phyloP scores from a whole-genome alignment of 2,329 filamentous ascomycete genomes.

The Diaporthe australafricana region DNA sequence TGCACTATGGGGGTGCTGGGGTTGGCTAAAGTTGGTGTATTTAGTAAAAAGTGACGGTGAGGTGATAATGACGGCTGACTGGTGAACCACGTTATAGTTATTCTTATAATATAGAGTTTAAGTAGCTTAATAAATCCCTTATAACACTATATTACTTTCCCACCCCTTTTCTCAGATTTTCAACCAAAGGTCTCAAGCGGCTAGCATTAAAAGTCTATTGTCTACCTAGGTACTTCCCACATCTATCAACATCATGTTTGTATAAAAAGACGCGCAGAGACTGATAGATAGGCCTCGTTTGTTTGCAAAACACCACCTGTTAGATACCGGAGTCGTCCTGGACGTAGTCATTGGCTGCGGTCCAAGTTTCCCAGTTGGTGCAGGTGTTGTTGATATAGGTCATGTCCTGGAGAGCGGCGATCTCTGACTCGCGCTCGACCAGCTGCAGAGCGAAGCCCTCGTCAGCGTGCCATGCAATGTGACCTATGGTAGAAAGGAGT shows the following conservation, averaged over 20 bases:
- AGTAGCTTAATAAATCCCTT: too few relatives aligned
- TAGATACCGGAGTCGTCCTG: slow-evolving; percentile 50
- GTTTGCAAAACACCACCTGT: slow-evolving; percentile 6
- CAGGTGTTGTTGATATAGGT: slow-evolving; percentile 46
- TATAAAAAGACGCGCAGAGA: neutral
- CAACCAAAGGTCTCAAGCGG: too few relatives aligned
- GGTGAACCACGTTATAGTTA: too few relatives aligned
- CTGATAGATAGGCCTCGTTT: neutral
- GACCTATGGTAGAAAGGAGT: slow-evolving; percentile 33
- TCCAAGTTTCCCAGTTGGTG: slow-evolving; percentile 46
- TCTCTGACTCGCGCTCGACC: slow-evolving; percentile 50
- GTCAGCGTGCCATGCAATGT: slow-evolving; percentile 62
- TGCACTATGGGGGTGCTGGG: too few relatives aligned
- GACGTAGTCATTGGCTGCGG: slow-evolving; percentile 36
- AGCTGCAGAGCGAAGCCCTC: slow-evolving; percentile 66
- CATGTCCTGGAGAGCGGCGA: slow-evolving; percentile 40
- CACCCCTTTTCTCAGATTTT: too few relatives aligned
- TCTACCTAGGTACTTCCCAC: too few relatives aligned
- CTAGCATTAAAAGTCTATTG: too few relatives aligned
- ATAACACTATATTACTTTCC: too few relatives aligned
- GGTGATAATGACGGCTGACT: too few relatives aligned
- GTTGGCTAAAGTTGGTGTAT: too few relatives aligned
- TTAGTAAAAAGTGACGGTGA: too few relatives aligned
- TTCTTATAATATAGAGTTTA: too few relatives aligned
- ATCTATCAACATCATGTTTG: neutral